Base-by-base conservation (phyloP, 2,329 filamentous ascomycete species). In the Mycosphaerella sp. region DNA sequence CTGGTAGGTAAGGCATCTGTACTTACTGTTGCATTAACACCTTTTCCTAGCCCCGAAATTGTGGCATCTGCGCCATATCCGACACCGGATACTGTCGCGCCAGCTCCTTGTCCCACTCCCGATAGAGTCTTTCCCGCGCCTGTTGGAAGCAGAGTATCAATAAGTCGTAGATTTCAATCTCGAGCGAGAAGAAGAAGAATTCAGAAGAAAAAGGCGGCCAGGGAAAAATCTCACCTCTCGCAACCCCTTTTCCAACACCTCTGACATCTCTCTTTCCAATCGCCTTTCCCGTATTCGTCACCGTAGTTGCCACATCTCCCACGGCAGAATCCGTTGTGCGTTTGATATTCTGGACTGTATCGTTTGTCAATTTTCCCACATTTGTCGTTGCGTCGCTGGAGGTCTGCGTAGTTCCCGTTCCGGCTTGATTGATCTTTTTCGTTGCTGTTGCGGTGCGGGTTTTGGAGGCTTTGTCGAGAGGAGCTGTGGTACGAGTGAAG, bases 391-490 rank as follows among this genome's bases (percentile, higher is more conserved):
- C 66, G 31, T 66, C 56, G 6, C 45, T 45, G 0, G 70, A 66
- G 4, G 69, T 68, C 58, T 69, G 70, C 0, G 71, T 66, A 0
- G 65, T 64, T 32, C 66, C 67, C 4, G 69, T 69, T 0, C 66
- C 66, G 2, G 68, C 67, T 45, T 67, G 64, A 23, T 67, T 62
- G 41, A 67, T 66, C 34, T 66, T 67, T 40, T 68, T 66, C 12
- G 72, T 63, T 5, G 68, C 63, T 32, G 63, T 60, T 9, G 59
- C 61, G 5, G 64, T 55, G 9, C 56, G 56, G 5, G 61, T 62
- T 26, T 68, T 68, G 2, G 69, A 63, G 6, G 66, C 60, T 65
- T 69, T 62, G 67, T 73, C 54, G 65, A 67, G 42, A 61, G 54
- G 43, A 58, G 64, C 67, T 68, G 56, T 23, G 14, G 14, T 17